phyloP scores from a whole-genome alignment of 768 basidiomycete species.

The Rhodosporidiobolus sp. region DNA sequence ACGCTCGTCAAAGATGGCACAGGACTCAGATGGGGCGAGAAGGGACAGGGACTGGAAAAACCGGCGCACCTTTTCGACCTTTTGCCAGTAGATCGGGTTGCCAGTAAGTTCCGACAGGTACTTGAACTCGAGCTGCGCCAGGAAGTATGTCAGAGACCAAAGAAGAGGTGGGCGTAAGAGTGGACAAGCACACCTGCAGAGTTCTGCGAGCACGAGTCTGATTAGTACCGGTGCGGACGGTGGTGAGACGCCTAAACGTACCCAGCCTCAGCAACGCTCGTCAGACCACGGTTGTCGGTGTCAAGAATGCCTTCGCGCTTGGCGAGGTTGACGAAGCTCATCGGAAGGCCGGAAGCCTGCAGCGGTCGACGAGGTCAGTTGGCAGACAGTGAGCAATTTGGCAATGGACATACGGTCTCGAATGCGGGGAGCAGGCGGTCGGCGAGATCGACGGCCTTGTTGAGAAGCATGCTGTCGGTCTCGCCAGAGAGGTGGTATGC shows the following conservation, averaged over 20 bases:
- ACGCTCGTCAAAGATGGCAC: too few relatives aligned
- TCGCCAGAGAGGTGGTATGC: constrained; percentile 71
- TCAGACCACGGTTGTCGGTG: constrained; percentile 59
- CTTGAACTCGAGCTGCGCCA: constrained; percentile 73
- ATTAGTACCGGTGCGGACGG: too few relatives aligned
- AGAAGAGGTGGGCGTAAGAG: not conserved
- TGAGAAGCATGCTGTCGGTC: constrained; percentile 64
- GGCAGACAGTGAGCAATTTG: not conserved
- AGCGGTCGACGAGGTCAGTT: not conserved
- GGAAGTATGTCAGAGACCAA: too few relatives aligned
- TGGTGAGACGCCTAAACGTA: not conserved
- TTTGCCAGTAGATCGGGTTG: constrained; percentile 74
- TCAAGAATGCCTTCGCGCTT: constrained; percentile 62
- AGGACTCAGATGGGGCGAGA: too few relatives aligned
- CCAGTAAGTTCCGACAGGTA: constrained; percentile 78
- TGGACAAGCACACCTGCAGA: constrained; percentile 12
- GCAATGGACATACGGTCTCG: constrained; percentile 54
- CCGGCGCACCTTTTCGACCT: constrained; percentile 62
- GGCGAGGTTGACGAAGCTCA: constrained; percentile 73
- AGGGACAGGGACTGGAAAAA: too few relatives aligned
- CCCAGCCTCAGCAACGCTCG: constrained; percentile 79
- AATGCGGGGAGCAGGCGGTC: constrained; percentile 81
- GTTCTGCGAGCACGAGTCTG: constrained; percentile 1
- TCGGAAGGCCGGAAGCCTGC: constrained; percentile 67
- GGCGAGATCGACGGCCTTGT: constrained; percentile 75